phyloP scores from a whole-genome alignment of 208 protist species.

The Trypanosoma avium region DNA sequence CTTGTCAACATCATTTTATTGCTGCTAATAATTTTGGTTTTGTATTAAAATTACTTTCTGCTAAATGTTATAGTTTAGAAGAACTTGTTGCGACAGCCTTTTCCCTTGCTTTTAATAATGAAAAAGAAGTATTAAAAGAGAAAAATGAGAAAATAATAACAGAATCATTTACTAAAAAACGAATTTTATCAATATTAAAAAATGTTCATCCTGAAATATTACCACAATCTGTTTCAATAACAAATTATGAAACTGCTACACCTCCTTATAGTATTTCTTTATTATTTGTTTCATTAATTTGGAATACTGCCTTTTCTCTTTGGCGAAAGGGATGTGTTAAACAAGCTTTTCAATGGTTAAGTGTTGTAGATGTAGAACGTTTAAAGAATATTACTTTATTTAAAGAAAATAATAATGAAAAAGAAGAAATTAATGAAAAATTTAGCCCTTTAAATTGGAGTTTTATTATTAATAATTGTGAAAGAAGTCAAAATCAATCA shows the following conservation, averaged over 20 bases:
- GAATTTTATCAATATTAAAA: slow-evolving; percentile 33
- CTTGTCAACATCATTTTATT: slow-evolving; percentile 33
- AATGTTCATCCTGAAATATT: slow-evolving; percentile 54
- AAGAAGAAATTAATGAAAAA: neutral
- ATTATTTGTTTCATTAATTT: slow-evolving; percentile 46
- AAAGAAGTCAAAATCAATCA: too few species aligned
- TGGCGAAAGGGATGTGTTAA: slow-evolving; percentile 62
- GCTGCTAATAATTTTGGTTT: slow-evolving; percentile 58
- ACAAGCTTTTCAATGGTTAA: slow-evolving; percentile 58
- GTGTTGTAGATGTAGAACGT: slow-evolving; percentile 34
- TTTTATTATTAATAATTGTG: neutral
- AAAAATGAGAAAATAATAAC: neutral
- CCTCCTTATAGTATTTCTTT: slow-evolving; percentile 29
- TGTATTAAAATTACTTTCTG: slow-evolving; percentile 46
- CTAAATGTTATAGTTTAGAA: slow-evolving; percentile 56
- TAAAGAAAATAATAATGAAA: slow-evolving; percentile 1
- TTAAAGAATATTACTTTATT: slow-evolving; percentile 17
- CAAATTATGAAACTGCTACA: neutral
- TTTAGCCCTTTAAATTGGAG: slow-evolving; percentile 1
- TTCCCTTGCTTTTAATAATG: neutral
- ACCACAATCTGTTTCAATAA: slow-evolving; percentile 9
- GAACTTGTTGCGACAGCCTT: slow-evolving; percentile 37
- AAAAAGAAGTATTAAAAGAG: neutral
- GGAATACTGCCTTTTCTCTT: slow-evolving; percentile 51
- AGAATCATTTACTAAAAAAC: too few species aligned